These are phyloP conservation scores for Zygosaccharomyces lentus DNA, from an alignment of 805 yeast genomes.

Conservation along the genomic window DNA sequence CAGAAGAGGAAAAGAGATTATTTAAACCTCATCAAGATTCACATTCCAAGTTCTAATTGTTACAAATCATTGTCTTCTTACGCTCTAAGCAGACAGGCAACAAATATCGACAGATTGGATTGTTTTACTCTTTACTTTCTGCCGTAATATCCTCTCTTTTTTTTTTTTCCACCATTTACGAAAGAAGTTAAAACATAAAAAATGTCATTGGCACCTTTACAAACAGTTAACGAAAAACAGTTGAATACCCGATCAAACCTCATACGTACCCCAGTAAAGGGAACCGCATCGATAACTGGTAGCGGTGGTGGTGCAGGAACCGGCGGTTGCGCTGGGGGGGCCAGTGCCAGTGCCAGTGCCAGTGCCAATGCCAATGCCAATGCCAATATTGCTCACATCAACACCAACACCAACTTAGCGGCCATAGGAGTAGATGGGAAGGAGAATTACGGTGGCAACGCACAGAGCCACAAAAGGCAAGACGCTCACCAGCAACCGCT, in stretches of 20 bases:
- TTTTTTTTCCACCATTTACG: background rate
- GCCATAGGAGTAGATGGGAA: conserved; percentile 14
- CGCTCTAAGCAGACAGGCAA: background rate
- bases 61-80: background rate
- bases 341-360: background rate
- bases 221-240: conserved; percentile 34
- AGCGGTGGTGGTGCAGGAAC: conserved; percentile 3
- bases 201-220: conserved; percentile 36
- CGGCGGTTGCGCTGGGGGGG: background rate
- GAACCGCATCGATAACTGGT: conserved; percentile 2
- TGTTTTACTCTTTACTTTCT: background rate
- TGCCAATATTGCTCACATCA: conserved; percentile 4
- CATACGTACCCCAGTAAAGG: conserved; percentile 32
- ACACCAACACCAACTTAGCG: conserved; percentile 3
- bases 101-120: background rate
- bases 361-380: background rate
- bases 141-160: background rate
- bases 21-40: background rate
- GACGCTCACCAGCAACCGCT: conserved; percentile 30
- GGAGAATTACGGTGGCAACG: conserved; percentile 16
- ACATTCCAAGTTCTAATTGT: background rate
- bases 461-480: conserved; percentile 17
- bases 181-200: background rate
- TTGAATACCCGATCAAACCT: conserved; percentile 31
- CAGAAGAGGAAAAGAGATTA: background rate